Base-by-base conservation (phyloP, 148 eudicot genomes). In the Rhododendron williamsianum region DNA sequence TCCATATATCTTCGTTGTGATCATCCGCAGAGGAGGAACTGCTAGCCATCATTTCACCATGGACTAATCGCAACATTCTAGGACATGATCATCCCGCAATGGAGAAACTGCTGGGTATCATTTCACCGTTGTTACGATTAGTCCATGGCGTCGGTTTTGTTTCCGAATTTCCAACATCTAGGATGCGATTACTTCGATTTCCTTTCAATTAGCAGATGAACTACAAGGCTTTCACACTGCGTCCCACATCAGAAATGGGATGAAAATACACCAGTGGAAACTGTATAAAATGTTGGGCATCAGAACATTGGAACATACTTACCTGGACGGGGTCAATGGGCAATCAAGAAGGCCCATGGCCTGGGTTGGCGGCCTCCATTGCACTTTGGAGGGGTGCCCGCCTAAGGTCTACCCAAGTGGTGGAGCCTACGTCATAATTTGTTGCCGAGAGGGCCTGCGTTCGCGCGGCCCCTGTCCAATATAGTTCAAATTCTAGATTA, bases 311-410 rank as follows among this genome's bases (percentile, higher is more conserved):
- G 0, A 69, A 87, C 89, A 85, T 89, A 93, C 96, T 91, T 93
- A 93, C 94, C 96, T 93, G 94, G 96, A 93, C 94, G 93, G 92
- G 96, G 94, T 91, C 86, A 81, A 88, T 93, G 96, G 92, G 90
- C 52, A 90, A 92, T 93, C 96, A 92, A n/a, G 38, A 88, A 89
- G 91, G 86, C 84, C 87, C 90, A 89, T 91, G 86, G 93, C 90
- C 93, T 92, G 90, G 93, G 90, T 84, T 87, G 90, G 90, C 85
- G 93, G 88, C 91, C 86, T 88, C 92, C 95, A 93, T 91, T 93
- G 93, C 93, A 93, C 93, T 80, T 13, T 0, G 86, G 90, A 91
- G 88, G 92, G 90, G 92, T 86, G 85, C 87, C 86, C 33, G 91
- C 84, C 87, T 93, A 92, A 91, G 91, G 87, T 82, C 54, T 38